Evolutionary conservation across 139 green algal species (phyloP), one percentile per base, ranked within the genome.

Genomic region (Micractinium conductrix): DNA sequence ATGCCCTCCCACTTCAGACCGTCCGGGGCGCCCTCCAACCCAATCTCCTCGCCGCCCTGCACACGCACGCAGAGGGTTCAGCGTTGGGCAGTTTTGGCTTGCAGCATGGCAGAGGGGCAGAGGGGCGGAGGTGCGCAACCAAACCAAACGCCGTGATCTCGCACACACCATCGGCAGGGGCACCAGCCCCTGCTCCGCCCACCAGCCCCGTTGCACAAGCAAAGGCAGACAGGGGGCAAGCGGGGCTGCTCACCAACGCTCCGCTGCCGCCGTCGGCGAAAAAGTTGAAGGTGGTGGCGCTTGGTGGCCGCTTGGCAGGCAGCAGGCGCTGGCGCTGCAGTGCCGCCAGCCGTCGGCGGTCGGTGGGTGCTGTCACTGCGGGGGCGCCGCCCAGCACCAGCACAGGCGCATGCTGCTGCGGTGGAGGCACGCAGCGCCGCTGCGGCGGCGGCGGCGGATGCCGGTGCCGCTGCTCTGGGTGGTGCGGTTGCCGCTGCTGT

Each of bases 351-450:
- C 24, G 19, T 4, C 35, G 38, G 6, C 45, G 53, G 43, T 88
- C 81, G 37, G 76, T 83, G 4, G 83, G 74, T 8, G 74, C 83
- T 44, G 74, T 74, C 2, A 42, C 50, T 30, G 37, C 33, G 1
- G 84, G 84, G 8, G 26, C 60, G 21, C 84, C 84, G 16, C 84
- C 84, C 33, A 88, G 60, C 40, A 86, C 58, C 12, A 79, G 45
- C 55, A 86, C 81, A n/a, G 26, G 42, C 6, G 48, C 35, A 10
- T 14, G 33, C 35, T 58, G 43, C 72, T 80, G 74, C 48, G 19
- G 48, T 14, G 0, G 45, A 26, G 5, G 45, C 6, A 21, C 7
- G 1, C 22, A 30, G 1, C 16, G 30, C 44, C 1, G 44, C 28
- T 24, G 17, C 33, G 24, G 5, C 21, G 28, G 19, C 74, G 28